Evolutionary conservation across 768 basidiomycete genomes (phyloP), one percentile per base, ranked within the genome.

Genomic region (Termitomyces eurrhizus): DNA sequence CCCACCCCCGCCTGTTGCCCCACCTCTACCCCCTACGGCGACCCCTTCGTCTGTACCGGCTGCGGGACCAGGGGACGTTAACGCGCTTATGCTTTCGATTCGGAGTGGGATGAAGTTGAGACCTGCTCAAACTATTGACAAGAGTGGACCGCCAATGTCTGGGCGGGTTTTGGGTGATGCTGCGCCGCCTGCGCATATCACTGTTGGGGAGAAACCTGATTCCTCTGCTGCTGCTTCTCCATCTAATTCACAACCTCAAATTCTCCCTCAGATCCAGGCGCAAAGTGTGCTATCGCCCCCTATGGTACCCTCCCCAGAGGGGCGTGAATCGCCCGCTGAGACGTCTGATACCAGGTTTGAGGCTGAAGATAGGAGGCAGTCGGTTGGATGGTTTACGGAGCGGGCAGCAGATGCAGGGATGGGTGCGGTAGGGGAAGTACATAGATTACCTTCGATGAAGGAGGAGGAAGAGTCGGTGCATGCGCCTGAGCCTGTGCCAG

Each of bases 351-450:
- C 73, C 72, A 62, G 52, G 4, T 50, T 68, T 13, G 68, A 63
- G 21, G 56, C 68, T 80, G 37, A 80, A 74, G 60, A 52, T 57
- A 83, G 89, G 66, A 78, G 87, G 61, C 89, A 94, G 72, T 89
- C 88, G 7, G 89, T 96, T 4, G 95, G 93, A 67, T 98, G 95
- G 95, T 94, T 92, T 69, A 83, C 87, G 54, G 89, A 88, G 36
- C 79, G 96, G 13, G 94, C 95, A 13, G 90, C 89, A 42, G 88
- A 96, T 75, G 75, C 76, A 41, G 57, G 56, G 3, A 29, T 14
- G 7, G 80, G 78, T 44, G 69, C 65, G 18, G 36, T 7, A 29
- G 44, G 14, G 24, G 68, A 68, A 49, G 67, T 76, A 35, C 75
- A 73, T 56, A 75, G 71, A 51, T 69, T 88, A 65, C 81, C 86